Percentiles rank a stretch among this genome's conserved stretches.
These are phyloP conservation scores for Daldinia decipiens DNA, from an alignment of 495 filamentous ascomycete genomes.

Conservation along the genomic window DNA sequence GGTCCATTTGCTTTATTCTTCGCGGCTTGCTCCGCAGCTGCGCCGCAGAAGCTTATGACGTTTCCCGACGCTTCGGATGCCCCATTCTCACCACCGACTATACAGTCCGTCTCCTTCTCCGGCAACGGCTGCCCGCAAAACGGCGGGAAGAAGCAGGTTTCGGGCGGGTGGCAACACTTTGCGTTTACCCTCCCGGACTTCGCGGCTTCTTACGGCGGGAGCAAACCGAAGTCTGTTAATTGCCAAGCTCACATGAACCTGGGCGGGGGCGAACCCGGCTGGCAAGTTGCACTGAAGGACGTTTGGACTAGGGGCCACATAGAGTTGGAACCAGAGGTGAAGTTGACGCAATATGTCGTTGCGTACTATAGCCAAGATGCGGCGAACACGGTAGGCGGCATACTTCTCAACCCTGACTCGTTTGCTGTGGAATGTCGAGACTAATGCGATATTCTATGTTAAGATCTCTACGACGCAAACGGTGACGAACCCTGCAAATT, in stretches of 20 bases:
- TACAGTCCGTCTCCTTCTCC: conserved; percentile 61
- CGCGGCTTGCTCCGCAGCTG: conserved; percentile 13
- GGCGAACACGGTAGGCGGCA: conserved; percentile 31
- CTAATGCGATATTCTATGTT: neutral
- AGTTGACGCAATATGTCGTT: conserved; percentile 47
- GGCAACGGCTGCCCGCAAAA: conserved; percentile 56
- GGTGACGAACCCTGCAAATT: conserved; percentile 9
- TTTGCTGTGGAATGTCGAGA: neutral
- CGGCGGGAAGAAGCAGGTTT: conserved; percentile 39
- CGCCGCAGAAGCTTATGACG: conserved; percentile 11
- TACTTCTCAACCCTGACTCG: neutral
- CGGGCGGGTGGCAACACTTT: conserved; percentile 41
- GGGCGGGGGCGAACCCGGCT: conserved; percentile 22
- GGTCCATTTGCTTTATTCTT: neutral
- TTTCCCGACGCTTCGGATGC: conserved; percentile 15
- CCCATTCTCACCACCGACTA: conserved; percentile 30
- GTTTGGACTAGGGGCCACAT: conserved; percentile 51
- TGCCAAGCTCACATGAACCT: conserved; percentile 33
- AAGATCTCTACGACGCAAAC: conserved; percentile 16
- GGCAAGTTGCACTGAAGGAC: conserved; percentile 30
- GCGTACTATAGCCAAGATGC: conserved; percentile 52
- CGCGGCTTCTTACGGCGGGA: conserved; percentile 49
- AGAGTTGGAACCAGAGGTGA: conserved; percentile 49
- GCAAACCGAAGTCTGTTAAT: conserved; percentile 30
- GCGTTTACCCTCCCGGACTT: conserved; percentile 51